phyloP scores from a whole-genome alignment of 192 early-diverging fungal species.

The Coemansia sp. region DNA sequence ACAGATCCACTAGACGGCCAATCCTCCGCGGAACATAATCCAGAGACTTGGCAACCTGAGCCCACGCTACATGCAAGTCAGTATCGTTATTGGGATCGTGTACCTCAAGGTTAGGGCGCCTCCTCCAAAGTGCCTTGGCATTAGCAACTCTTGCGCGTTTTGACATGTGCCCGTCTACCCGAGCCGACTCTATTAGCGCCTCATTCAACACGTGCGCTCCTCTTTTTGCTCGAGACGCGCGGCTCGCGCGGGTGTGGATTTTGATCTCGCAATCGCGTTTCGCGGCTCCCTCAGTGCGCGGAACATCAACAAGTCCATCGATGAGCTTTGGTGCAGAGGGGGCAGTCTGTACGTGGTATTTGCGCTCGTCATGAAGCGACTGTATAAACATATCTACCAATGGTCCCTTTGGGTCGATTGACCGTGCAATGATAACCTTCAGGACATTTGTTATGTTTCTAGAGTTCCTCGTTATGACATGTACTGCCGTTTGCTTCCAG shows the following conservation, averaged over 20 bases:
- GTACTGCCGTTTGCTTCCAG: slow-evolving; percentile 7
- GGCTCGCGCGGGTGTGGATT: not conserved
- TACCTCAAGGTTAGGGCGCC: not conserved
- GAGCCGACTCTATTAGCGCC: not conserved
- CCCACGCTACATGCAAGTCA: slow-evolving; percentile 10
- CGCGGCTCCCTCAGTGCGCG: slow-evolving; percentile 28
- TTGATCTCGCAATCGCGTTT: slow-evolving; percentile 19
- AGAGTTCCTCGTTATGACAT: not conserved
- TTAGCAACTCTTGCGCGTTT: not conserved
- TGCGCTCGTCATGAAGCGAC: slow-evolving; percentile 22
- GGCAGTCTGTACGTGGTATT: not conserved
- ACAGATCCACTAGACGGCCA: slow-evolving; percentile 29
- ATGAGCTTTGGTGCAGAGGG: slow-evolving; percentile 5
- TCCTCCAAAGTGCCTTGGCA: not conserved
- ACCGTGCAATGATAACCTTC: slow-evolving; percentile 19
- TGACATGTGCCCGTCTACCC: not conserved
- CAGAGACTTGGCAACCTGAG: slow-evolving; percentile 9
- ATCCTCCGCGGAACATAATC: slow-evolving; percentile 12
- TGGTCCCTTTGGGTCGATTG: slow-evolving; percentile 21
- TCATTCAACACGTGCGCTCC: not conserved
- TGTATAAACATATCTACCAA: slow-evolving; percentile 26
- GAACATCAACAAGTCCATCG: not conserved
- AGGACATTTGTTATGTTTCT: not conserved
- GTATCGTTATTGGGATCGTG: not conserved
- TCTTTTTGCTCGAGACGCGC: not conserved